Evolutionary conservation across 805 yeast genomes (phyloP).

Genomic region (Tetrapisispora iriomotensis): DNA sequence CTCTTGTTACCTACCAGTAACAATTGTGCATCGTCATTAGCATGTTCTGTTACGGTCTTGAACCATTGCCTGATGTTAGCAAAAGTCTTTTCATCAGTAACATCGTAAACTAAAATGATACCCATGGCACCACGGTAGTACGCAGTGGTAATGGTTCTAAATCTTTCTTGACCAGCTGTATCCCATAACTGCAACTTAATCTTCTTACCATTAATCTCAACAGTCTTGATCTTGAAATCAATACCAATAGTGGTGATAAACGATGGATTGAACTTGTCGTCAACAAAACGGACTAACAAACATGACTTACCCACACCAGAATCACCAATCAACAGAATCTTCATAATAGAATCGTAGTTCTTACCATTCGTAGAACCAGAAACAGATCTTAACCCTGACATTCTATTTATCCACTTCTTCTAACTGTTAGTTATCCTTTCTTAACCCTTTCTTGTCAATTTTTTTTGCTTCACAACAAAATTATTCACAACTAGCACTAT

Average conservation of each 20-base stretch:
- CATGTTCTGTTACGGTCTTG: constrained; percentile 91
- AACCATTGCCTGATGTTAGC: constrained; percentile 91
- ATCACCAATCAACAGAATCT: constrained; percentile 87
- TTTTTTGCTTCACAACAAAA: neutral
- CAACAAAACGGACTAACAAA: constrained; percentile 83
- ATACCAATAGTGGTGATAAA: constrained; percentile 97
- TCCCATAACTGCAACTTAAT: constrained; percentile 96
- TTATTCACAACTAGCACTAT: too few relatives aligned
- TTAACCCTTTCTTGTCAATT: neutral
- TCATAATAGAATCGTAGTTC: constrained; percentile 77
- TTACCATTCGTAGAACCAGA: constrained; percentile 24
- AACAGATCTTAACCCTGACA: constrained; percentile 26
- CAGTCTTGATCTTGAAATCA: constrained; percentile 94
- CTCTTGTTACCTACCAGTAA: constrained; percentile 93
- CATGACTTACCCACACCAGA: constrained; percentile 89
- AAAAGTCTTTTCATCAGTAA: constrained; percentile 83
- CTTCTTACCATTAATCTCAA: constrained; percentile 84
- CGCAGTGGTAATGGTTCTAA: constrained; percentile 89
- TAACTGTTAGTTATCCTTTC: neutral
- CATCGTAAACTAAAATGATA: constrained; percentile 74
- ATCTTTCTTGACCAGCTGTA: constrained; percentile 95
- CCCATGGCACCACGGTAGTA: constrained; percentile 89
- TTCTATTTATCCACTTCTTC: too few relatives aligned
- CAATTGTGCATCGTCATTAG: constrained; percentile 90
- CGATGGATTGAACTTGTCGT: constrained; percentile 91